Conservation (phyloP, 257 asterid species). For the Forsythia suspensa region DNA sequence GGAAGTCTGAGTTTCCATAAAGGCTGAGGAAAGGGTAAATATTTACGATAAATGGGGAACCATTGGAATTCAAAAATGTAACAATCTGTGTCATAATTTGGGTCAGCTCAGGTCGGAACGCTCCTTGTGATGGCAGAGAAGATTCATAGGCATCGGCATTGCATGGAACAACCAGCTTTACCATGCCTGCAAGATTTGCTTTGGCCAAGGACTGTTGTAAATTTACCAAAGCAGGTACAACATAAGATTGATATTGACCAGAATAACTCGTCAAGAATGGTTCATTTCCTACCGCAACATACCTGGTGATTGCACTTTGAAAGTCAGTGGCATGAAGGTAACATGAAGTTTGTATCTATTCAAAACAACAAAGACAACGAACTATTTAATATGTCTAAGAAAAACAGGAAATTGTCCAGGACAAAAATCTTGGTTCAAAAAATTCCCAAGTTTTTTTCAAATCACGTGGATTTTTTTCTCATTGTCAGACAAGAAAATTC, state of each 20-base stretch:
- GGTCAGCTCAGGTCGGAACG: conserved; percentile 79
- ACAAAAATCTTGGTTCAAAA: neutral
- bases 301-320: conserved; percentile 48
- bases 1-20: conserved; percentile 80
- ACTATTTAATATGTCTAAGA: neutral
- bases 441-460: neutral
- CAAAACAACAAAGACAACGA: neutral
- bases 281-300: conserved; percentile 90
- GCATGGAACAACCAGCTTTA: conserved; percentile 93
- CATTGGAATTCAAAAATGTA: conserved; percentile 74
- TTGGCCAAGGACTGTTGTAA: conserved; percentile 71
- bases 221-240: conserved; percentile 80
- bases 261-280: conserved; percentile 80
- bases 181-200: conserved; percentile 67
- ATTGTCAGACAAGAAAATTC: no score
- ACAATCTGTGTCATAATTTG: conserved; percentile 79
- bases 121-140: conserved; percentile 84
- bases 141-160: conserved; percentile 97
- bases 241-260: conserved; percentile 73
- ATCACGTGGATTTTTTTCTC: neutral
- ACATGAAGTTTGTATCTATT: neutral
- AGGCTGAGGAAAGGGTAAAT: conserved; percentile 93
- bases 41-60: conserved; percentile 84
- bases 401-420: neutral
- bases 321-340: conserved; percentile 18